phyloP scores from a whole-genome alignment of 108 stramenopile species.

The Nitzschia sp. region DNA sequence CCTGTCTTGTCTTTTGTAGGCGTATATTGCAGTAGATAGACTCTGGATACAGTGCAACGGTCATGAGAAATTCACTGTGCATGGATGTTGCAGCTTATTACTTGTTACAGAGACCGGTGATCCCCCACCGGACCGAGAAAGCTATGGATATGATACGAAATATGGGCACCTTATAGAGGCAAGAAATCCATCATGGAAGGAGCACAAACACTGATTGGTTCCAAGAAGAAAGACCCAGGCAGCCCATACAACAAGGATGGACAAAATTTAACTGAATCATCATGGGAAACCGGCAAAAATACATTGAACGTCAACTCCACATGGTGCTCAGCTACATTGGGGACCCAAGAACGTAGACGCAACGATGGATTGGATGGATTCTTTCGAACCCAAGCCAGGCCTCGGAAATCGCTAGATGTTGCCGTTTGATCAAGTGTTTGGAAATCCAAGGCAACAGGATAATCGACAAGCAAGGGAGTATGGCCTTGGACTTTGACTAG shows the following conservation, averaged over 20 bases:
- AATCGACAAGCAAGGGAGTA: constrained; percentile 38
- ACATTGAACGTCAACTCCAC: constrained; percentile 30
- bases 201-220: constrained; percentile 60
- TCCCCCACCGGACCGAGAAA: no score
- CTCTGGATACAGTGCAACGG: no score
- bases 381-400: constrained; percentile 15
- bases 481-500: constrained; percentile 33
- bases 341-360: constrained; percentile 25
- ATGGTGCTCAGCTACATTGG: constrained; percentile 18
- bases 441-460: constrained; percentile 34
- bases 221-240: constrained; percentile 54
- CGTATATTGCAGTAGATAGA: no score
- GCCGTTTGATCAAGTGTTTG: constrained; percentile 15
- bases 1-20: no score
- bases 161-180: constrained; percentile 20
- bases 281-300: constrained; percentile 3
- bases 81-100: no score
- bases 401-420: constrained; percentile 17
- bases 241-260: constrained; percentile 34
- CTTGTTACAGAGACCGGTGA: no score
- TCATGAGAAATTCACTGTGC: no score
- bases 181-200: constrained; percentile 57
- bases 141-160: no score
- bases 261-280: constrained; percentile 36
- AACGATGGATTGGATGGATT: constrained; percentile 19